Conservation (phyloP, 1,284 basidiomycete genomes). For the Sporisorium scitamineum region DNA sequence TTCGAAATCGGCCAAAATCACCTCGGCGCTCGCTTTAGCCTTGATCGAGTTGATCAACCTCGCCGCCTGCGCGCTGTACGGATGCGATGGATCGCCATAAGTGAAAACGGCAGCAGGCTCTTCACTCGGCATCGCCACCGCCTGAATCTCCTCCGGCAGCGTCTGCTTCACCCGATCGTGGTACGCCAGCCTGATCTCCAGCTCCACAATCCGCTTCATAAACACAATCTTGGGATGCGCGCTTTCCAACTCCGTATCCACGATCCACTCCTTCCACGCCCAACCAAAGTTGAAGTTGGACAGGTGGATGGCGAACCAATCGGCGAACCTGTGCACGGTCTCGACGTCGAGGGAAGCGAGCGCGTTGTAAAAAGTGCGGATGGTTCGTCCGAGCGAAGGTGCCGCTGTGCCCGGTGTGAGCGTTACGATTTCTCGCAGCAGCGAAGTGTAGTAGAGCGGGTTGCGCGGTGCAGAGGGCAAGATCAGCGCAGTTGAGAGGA, state of each 20-base stretch:
- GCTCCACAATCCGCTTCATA: slow-evolving; percentile 86
- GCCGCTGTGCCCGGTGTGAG: slow-evolving; percentile 90
- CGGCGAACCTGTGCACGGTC: slow-evolving; percentile 81
- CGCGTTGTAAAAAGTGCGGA: slow-evolving; percentile 81
- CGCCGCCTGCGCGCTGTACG: slow-evolving; percentile 82
- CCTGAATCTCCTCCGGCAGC: slow-evolving; percentile 80
- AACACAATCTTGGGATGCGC: slow-evolving; percentile 86
- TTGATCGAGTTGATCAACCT: slow-evolving; percentile 85
- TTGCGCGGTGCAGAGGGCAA: slow-evolving; percentile 83
- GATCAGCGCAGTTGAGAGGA: slow-evolving; percentile 81
- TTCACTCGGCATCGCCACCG: slow-evolving; percentile 77
- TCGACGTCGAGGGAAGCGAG: slow-evolving; percentile 79
- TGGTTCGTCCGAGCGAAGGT: slow-evolving; percentile 93
- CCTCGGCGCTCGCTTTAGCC: slow-evolving; percentile 77
- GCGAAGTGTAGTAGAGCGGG: slow-evolving; percentile 82
- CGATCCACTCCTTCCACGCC: slow-evolving; percentile 99
- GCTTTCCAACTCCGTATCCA: slow-evolving; percentile 79
- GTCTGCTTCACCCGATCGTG: slow-evolving; percentile 92
- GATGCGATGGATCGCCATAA: slow-evolving; percentile 80
- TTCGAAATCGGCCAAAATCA: slow-evolving; percentile 82
- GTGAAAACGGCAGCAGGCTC: slow-evolving; percentile 85
- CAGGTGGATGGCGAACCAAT: slow-evolving; percentile 97
- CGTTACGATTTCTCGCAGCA: slow-evolving; percentile 94
- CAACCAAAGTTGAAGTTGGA: slow-evolving; percentile 98
- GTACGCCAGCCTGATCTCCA: slow-evolving; percentile 91